Evolutionary conservation across 2,329 filamentous ascomycete genomes (phyloP), one percentile per base, ranked within the genome.

Genomic region (Ceratocystis huliohia): DNA sequence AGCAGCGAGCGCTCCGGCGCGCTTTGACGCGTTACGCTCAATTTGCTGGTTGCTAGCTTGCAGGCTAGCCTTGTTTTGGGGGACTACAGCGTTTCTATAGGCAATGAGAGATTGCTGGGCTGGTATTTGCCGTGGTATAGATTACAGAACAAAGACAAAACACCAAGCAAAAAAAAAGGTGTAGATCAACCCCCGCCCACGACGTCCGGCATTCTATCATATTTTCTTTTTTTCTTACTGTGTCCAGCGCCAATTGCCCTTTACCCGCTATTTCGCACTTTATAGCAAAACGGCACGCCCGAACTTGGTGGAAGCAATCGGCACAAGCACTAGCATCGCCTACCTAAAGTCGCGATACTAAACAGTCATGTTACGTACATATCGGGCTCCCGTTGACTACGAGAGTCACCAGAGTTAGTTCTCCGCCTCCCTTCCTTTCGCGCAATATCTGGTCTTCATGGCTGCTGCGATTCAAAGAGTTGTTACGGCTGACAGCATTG

Each of bases 361-460:
- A 15, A 48, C 20, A 33, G 37, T 17, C 53, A 68, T 68, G 66
- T 44, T 68, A 37, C 66, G 66, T 64, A 68, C 66, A 17, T 69
- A 68, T 66, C 66, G 65, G 33, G 66, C 69, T 15, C 69, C 88
- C 64, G 91, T 96, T 72, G 87, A 96, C 75, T 99, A 99, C 78
- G 84, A 86, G 73, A 85, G 86, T 73, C 94, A 99, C 76, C 85
- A 94, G 77, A 80, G 89, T 91, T 77, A 71, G 85, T 76, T 25
- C 20, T 46, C 8, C 5, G 6, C 20, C 5, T 30, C 22, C 37
- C 15, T 46, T 50, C 3, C 45, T 68, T 65, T 66, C 70, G 63
- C 62, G 56, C 57, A 25, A 50, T 57, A 22, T 20, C 22, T 10
- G 48, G 20, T 25, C 22, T 53, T n/a, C 50, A 13, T 6, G 48